Conservation (phyloP, 208 protist species). For the Trypanosoma rangeli region DNA sequence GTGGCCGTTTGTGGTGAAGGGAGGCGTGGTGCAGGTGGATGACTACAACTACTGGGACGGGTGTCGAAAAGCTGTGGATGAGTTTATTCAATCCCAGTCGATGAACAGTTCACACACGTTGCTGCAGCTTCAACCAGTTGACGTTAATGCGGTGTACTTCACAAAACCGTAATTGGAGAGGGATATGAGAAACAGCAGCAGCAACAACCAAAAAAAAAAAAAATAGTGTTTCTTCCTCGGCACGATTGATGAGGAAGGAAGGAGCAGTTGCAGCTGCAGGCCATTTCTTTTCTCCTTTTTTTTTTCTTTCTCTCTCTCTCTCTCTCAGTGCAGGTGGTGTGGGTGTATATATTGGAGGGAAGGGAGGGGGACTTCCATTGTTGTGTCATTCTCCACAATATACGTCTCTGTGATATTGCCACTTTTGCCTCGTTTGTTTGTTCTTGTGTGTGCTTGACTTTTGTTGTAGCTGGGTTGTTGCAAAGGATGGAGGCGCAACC, state of each 20-base stretch:
- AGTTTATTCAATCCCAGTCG: slow-evolving; percentile 26
- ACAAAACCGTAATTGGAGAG: slow-evolving; percentile 12
- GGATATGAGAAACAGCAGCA: slow-evolving; percentile 6
- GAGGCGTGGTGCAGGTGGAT: slow-evolving; percentile 69
- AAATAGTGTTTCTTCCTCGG: neutral
- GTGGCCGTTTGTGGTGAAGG: slow-evolving; percentile 34
- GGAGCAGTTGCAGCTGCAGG: neutral
- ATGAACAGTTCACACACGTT: neutral
- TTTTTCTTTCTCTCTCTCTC: slow-evolving; percentile 6
- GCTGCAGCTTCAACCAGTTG: slow-evolving; percentile 36
- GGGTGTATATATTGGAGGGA: slow-evolving; percentile 4
- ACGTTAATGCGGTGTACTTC: slow-evolving; percentile 67
- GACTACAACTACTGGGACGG: slow-evolving; percentile 86
- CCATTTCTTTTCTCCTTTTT: slow-evolving; percentile 5
- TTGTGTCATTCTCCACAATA: neutral
- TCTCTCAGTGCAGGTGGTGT: slow-evolving; percentile 6
- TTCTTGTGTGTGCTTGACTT: neutral
- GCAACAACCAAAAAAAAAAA: slow-evolving; percentile 1
- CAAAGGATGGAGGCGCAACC: slow-evolving; percentile 22
- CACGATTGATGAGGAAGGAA: neutral
- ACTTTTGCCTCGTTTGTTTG: neutral
- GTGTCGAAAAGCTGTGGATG: slow-evolving; percentile 61
- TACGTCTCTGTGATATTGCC: neutral
- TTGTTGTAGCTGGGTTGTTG: neutral
- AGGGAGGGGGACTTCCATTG: neutral